Evolutionary conservation across 108 stramenopile genomes (phyloP).

Genomic region (Skeletonema costatum): DNA sequence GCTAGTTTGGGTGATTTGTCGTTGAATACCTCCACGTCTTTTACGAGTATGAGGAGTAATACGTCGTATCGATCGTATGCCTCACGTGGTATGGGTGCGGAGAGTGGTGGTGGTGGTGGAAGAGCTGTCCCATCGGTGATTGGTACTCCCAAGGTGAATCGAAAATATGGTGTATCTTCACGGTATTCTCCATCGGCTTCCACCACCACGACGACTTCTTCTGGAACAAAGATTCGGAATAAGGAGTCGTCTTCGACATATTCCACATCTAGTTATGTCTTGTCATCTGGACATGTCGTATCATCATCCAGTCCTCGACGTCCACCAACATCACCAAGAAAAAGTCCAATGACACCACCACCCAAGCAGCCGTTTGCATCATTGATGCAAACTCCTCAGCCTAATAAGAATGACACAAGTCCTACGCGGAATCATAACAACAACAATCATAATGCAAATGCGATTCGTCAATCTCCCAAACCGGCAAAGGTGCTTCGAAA

Average conservation of each 20-base stretch:
- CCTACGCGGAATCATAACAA: background rate
- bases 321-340: background rate
- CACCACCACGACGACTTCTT: background rate
- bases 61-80: constrained; percentile 36
- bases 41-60: constrained; percentile 35
- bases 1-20: constrained; percentile 39
- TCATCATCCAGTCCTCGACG: constrained; percentile 30
- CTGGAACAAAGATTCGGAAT: background rate
- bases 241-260: constrained; percentile 25
- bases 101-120: background rate
- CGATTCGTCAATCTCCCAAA: constrained; percentile 10
- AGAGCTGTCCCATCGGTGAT: constrained; percentile 22
- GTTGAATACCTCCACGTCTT: constrained; percentile 49
- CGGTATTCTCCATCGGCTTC: background rate
- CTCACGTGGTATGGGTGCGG: constrained; percentile 14
- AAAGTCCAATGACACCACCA: constrained; percentile 1
- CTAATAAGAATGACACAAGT: background rate
- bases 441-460: background rate
- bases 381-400: constrained; percentile 31
- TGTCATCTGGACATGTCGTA: constrained; percentile 35
- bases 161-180: constrained; percentile 6
- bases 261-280: constrained; percentile 35
- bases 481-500: constrained; percentile 23
- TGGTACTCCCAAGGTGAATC: constrained; percentile 36
- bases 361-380: constrained; percentile 38